A percentile compares a stretch with the other conserved stretches of the same genome.
Conservation (phyloP, 352 stramenopile species). For the Globisporangium iwayamae region DNA sequence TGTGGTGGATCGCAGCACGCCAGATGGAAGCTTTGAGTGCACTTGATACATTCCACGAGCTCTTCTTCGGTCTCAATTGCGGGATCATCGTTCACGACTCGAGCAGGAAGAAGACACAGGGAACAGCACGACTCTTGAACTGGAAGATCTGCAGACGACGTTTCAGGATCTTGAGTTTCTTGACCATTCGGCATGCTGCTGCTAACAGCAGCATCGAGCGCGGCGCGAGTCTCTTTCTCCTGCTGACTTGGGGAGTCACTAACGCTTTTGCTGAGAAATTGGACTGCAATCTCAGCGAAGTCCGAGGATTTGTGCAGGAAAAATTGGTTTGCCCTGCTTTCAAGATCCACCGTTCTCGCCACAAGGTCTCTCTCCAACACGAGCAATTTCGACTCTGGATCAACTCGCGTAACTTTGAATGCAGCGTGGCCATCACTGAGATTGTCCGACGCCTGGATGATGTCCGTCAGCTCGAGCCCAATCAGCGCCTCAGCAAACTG, state of each 20-base stretch:
- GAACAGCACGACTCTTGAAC: conserved; percentile 13
- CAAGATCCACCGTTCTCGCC: neutral
- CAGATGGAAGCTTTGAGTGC: conserved; percentile 45
- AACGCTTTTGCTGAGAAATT: conserved; percentile 6
- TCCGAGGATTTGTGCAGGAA: conserved; percentile 8
- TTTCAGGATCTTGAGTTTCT: neutral
- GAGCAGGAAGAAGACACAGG: conserved; percentile 23
- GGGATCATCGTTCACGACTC: neutral
- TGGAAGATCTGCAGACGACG: neutral
- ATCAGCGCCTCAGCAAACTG: conserved; percentile 14
- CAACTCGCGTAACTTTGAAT: conserved; percentile 4
- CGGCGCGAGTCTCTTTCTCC: conserved; percentile 12
- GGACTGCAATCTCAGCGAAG: conserved; percentile 13
- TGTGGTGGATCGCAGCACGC: conserved; percentile 81
- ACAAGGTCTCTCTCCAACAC: conserved; percentile 3
- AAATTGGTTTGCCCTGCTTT: conserved; percentile 2
- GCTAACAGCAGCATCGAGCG: conserved; percentile 11
- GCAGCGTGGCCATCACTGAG: neutral
- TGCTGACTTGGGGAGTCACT: conserved; percentile 1
- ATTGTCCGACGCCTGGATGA: neutral
- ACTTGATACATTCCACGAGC: conserved; percentile 58
- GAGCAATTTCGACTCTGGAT: conserved; percentile 5
- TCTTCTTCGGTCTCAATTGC: conserved; percentile 20
- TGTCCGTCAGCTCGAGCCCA: conserved; percentile 10
- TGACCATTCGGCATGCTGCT: conserved; percentile 1